A percentile compares a stretch with the other conserved stretches of the same genome.
These are phyloP conservation scores for Aspergillus quadricinctus DNA, from an alignment of 2,329 filamentous ascomycete species.

Conservation along the genomic window DNA sequence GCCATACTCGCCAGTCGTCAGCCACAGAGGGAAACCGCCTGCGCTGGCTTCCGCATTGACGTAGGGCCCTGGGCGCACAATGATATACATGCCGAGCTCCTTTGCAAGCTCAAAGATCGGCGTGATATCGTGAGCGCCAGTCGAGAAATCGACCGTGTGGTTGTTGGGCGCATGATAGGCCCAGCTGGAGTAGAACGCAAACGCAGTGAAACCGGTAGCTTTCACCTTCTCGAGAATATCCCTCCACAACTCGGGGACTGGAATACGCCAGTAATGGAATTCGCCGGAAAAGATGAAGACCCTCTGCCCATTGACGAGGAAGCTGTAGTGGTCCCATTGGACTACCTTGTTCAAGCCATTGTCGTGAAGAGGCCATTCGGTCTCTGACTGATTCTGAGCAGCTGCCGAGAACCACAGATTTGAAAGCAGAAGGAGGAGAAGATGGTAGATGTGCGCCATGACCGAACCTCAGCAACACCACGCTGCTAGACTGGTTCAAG, in stretches of 20 bases:
- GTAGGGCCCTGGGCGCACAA: conserved; percentile 57
- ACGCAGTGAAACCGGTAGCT: conserved; percentile 47
- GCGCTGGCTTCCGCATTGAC: conserved; percentile 61
- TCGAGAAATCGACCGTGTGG: conserved; percentile 48
- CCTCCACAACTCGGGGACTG: conserved; percentile 48
- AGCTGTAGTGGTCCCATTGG: conserved; percentile 53
- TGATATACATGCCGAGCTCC: conserved; percentile 52
- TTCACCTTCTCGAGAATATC: conserved; percentile 52
- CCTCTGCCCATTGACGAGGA: conserved; percentile 48
- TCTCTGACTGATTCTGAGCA: conserved; percentile 10
- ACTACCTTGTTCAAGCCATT: conserved; percentile 45
- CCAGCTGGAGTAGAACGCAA: conserved; percentile 48
- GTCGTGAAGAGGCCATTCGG: conserved; percentile 47
- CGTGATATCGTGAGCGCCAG: conserved; percentile 51
- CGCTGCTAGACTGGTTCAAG: background rate
- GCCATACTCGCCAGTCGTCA: conserved; percentile 51
- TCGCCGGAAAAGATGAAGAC: conserved; percentile 53
- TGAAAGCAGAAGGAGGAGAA: conserved; percentile 8
- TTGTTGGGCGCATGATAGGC: conserved; percentile 47
- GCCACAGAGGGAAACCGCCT: conserved; percentile 60
- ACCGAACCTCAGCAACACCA: background rate
- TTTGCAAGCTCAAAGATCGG: conserved; percentile 51
- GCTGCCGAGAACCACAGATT: conserved; percentile 8
- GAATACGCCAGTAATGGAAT: conserved; percentile 51
- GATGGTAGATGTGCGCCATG: conserved; percentile 10